These are phyloP conservation scores for Pluteus cervinus DNA, from an alignment of 768 basidiomycete species.

Conservation along the genomic window DNA sequence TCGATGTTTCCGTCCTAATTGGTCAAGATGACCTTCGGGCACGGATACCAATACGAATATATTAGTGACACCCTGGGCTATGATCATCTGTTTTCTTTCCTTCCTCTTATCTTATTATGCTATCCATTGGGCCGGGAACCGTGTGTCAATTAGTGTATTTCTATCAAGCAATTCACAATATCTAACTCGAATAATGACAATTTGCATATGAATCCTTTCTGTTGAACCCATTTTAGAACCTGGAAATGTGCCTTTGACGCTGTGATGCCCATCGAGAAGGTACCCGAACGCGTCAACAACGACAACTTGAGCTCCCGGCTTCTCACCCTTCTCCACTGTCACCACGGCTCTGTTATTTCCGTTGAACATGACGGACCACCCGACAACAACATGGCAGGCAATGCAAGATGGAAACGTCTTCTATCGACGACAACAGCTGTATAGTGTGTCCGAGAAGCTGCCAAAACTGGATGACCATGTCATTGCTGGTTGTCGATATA, in stretches of 20 bases:
- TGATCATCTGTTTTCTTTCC: conserved; percentile 7
- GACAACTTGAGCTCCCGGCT: background rate
- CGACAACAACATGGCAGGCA: conserved; percentile 83
- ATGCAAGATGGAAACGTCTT: conserved; percentile 86
- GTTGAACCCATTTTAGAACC: too few relatives aligned
- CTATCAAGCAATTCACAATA: too few relatives aligned
- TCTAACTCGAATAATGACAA: too few relatives aligned
- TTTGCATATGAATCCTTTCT: too few relatives aligned
- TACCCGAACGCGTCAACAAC: background rate
- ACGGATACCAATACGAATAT: conserved; percentile 54
- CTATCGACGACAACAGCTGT: conserved; percentile 81
- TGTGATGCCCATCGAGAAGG: too few relatives aligned
- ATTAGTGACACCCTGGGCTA: conserved; percentile 25
- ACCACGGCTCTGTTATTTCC: too few relatives aligned
- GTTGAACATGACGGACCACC: conserved; percentile 59
- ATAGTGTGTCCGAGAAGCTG: conserved; percentile 74
- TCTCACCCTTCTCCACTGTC: too few relatives aligned
- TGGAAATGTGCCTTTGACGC: too few relatives aligned
- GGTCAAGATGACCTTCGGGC: conserved; percentile 59
- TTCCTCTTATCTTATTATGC: conserved; percentile 2
- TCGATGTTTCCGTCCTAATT: conserved; percentile 63
- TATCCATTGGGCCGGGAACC: background rate
- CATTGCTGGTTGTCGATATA: conserved; percentile 75
- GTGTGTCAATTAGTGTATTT: too few relatives aligned
- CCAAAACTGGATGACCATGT: conserved; percentile 76